Percentiles rank a stretch among this genome's conserved stretches.
These are phyloP conservation scores for Colletotrichum aenigma DNA, from an alignment of 2,329 filamentous ascomycete genomes.

Conservation along the genomic window DNA sequence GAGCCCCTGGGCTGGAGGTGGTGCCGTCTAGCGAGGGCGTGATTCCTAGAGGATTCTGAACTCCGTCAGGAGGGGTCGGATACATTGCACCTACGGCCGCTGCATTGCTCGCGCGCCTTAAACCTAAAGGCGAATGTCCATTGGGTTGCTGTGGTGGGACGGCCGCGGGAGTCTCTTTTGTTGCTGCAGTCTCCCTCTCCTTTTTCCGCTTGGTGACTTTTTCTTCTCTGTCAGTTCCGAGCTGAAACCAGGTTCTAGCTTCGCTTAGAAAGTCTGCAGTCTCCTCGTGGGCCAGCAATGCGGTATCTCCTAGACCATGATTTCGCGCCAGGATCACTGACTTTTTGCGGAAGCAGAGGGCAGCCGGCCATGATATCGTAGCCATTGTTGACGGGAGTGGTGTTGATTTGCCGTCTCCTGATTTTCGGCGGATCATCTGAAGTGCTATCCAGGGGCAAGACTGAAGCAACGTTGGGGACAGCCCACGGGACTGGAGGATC, in stretches of 20 bases:
- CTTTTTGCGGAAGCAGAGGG: slow-evolving; percentile 57
- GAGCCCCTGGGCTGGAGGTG: slow-evolving; percentile 60
- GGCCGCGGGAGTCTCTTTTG: slow-evolving; percentile 49
- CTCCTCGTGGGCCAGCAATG: slow-evolving; percentile 41
- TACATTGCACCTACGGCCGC: slow-evolving; percentile 63
- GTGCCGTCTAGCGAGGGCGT: slow-evolving; percentile 62
- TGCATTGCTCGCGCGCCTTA: slow-evolving; percentile 54
- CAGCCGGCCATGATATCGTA: slow-evolving; percentile 58
- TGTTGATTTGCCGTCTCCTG: slow-evolving; percentile 45
- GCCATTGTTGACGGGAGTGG: slow-evolving; percentile 34
- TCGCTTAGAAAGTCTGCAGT: slow-evolving; percentile 52
- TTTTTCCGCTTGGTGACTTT: slow-evolving; percentile 51
- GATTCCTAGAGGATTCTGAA: slow-evolving; percentile 57
- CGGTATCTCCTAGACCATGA: slow-evolving; percentile 41
- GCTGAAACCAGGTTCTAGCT: slow-evolving; percentile 54
- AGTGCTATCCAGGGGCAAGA: slow-evolving; percentile 57
- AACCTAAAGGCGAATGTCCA: slow-evolving; percentile 55
- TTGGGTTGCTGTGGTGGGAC: slow-evolving; percentile 46
- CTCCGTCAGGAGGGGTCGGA: slow-evolving; percentile 72
- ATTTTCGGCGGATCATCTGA: slow-evolving; percentile 49
- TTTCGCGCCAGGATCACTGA: slow-evolving; percentile 44
- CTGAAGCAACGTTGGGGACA: slow-evolving; percentile 46
- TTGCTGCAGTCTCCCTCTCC: slow-evolving; percentile 48
- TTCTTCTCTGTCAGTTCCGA: slow-evolving; percentile 50
- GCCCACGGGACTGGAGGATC: slow-evolving; percentile 54